A percentile compares a stretch with the other conserved stretches of the same genome.
phyloP scores from a whole-genome alignment of 306 rosid species.

The Prunus mongolica region DNA sequence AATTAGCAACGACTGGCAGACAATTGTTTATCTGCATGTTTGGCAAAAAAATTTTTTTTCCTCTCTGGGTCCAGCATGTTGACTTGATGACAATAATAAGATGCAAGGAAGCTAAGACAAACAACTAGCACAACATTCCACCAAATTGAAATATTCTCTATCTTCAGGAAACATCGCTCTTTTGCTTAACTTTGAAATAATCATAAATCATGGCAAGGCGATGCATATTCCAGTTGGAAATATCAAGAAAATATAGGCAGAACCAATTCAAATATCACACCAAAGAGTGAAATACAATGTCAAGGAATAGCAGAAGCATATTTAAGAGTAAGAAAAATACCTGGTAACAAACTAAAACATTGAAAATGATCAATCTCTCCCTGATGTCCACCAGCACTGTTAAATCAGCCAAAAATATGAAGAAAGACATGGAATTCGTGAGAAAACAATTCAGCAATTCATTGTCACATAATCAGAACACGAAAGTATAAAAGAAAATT shows the following conservation, averaged over 20 bases:
- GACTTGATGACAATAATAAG: neutral
- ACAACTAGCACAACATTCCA: neutral
- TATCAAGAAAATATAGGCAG: neutral
- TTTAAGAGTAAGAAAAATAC: conserved; percentile 36
- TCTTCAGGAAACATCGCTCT: neutral
- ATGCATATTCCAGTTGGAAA: neutral
- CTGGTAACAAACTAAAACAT: conserved; percentile 71
- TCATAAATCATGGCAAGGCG: neutral
- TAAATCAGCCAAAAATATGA: conserved; percentile 21
- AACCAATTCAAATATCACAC: neutral
- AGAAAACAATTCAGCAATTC: neutral
- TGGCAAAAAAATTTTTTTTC: too few species aligned
- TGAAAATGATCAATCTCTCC: conserved; percentile 64
- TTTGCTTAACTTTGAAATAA: neutral
- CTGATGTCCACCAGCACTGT: conserved; percentile 51
- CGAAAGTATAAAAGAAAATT: neutral
- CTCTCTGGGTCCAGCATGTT: neutral
- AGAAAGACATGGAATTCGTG: conserved; percentile 1
- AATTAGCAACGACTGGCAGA: neutral
- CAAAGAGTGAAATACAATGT: neutral
- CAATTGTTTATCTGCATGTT: neutral
- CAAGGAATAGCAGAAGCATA: conserved; percentile 18
- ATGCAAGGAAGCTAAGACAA: neutral
- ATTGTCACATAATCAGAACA: conserved; percentile 5
- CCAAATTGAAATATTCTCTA: neutral